Conservation (phyloP, 2,329 filamentous ascomycete genomes). For the Chrysoporthe puriensis region DNA sequence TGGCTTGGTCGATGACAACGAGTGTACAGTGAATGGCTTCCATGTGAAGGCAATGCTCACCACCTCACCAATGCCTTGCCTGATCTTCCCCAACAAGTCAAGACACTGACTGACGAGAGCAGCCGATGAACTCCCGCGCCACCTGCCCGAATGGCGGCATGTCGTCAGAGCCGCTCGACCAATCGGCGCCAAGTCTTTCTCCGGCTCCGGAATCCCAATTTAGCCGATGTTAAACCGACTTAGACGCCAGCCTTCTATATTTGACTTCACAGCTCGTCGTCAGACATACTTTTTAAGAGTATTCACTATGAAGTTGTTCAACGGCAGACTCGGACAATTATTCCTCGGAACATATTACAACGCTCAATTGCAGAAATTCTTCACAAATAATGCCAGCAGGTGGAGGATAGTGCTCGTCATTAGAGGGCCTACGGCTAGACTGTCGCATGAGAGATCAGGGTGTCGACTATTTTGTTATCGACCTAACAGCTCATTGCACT, state of each 20-base stretch:
- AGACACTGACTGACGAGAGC: background rate
- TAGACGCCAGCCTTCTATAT: background rate
- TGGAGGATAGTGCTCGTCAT: background rate
- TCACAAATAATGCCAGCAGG: background rate
- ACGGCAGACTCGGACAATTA: background rate
- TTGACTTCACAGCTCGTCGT: background rate
- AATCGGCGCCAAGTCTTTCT: slow-evolving; percentile 6
- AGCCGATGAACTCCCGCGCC: background rate
- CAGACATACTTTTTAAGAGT: no score
- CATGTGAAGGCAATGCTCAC: background rate
- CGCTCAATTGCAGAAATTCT: background rate
- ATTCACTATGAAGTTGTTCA: background rate
- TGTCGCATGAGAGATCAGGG: background rate
- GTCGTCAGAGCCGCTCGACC: slow-evolving; percentile 12
- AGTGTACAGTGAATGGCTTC: background rate
- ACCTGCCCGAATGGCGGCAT: slow-evolving; percentile 9
- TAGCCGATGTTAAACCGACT: background rate
- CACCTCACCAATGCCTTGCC: slow-evolving; percentile 5
- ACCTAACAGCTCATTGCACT: no score
- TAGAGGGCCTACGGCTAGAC: background rate
- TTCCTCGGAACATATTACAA: background rate
- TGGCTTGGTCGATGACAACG: background rate
- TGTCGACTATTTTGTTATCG: background rate
- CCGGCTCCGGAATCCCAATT: slow-evolving; percentile 6
- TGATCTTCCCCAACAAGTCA: slow-evolving; percentile 17